Evolutionary conservation across 2,329 filamentous ascomycete species (phyloP).

Genomic region (Colletotrichum aenigma): DNA sequence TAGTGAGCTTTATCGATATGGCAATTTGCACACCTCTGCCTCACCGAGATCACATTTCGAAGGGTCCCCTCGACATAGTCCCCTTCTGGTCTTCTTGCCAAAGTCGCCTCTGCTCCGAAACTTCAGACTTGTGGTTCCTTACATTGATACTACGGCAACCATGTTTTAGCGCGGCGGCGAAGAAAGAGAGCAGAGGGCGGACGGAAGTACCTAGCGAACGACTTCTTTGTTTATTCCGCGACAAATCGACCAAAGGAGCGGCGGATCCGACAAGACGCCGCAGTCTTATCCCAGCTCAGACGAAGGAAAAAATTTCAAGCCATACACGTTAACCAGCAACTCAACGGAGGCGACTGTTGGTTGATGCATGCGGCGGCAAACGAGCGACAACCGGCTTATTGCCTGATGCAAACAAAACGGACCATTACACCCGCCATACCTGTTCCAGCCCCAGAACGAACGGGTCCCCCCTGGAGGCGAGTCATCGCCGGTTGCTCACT

Average conservation of each 20-base stretch:
- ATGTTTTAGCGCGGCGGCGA: not conserved
- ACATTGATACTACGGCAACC: not conserved
- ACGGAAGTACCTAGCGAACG: constrained; percentile 3
- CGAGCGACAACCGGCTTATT: not conserved
- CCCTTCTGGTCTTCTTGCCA: not conserved
- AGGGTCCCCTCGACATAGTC: not conserved
- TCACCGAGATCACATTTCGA: not conserved
- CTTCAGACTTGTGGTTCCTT: not conserved
- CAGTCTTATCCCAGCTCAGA: not conserved
- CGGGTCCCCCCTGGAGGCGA: not conserved
- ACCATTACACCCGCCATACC: not conserved
- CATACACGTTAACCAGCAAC: not conserved
- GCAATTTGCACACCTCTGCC: not conserved
- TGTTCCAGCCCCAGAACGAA: not conserved
- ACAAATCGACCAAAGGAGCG: constrained; percentile 3
- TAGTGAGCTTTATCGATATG: constrained; percentile 16
- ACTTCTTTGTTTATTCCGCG: constrained; percentile 7
- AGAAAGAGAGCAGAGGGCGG: not conserved
- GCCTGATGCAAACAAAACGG: constrained; percentile 6
- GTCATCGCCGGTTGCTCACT: not conserved
- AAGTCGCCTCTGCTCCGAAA: not conserved
- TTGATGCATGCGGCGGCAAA: constrained; percentile 17
- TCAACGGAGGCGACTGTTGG: not conserved
- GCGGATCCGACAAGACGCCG: not conserved
- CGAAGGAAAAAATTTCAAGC: not conserved